phyloP scores from a whole-genome alignment of 2,329 filamentous ascomycete genomes.

The Exophiala sp. region DNA sequence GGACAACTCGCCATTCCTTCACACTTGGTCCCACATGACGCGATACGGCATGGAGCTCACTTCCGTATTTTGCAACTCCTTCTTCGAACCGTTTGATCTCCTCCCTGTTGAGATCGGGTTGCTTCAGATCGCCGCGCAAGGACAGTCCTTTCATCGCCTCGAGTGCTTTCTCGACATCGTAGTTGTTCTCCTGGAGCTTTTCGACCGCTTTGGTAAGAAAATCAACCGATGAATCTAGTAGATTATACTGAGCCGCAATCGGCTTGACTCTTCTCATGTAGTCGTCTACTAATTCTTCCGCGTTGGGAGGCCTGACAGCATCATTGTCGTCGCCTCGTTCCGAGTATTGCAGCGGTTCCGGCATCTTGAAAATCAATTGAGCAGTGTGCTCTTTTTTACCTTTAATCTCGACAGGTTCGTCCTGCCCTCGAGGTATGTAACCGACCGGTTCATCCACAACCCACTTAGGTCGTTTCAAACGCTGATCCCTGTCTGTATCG shows the following conservation, averaged over 20 bases:
- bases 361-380: slow-evolving; percentile 71
- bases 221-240: slow-evolving; percentile 74
- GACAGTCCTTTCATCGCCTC: slow-evolving; percentile 63
- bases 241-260: slow-evolving; percentile 60
- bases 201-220: slow-evolving; percentile 77
- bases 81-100: slow-evolving; percentile 91
- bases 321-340: slow-evolving; percentile 42
- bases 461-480: slow-evolving; percentile 83
- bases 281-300: slow-evolving; percentile 59
- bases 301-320: slow-evolving; percentile 34
- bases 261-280: slow-evolving; percentile 68
- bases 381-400: slow-evolving; percentile 71
- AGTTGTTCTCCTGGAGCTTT: slow-evolving; percentile 65
- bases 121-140: slow-evolving; percentile 66
- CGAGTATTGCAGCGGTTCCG: slow-evolving; percentile 47
- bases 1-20: slow-evolving; percentile 71
- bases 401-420: slow-evolving; percentile 55
- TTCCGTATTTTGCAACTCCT: slow-evolving; percentile 81
- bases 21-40: slow-evolving; percentile 78
- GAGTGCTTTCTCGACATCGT: slow-evolving; percentile 64
- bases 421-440: slow-evolving; percentile 78
- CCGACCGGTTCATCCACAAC: slow-evolving; percentile 84
- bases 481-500: slow-evolving; percentile 73
- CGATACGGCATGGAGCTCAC: slow-evolving; percentile 76
- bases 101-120: slow-evolving; percentile 69